Conservation (phyloP, 352 stramenopile species). For the Phytophthora parvispora region DNA sequence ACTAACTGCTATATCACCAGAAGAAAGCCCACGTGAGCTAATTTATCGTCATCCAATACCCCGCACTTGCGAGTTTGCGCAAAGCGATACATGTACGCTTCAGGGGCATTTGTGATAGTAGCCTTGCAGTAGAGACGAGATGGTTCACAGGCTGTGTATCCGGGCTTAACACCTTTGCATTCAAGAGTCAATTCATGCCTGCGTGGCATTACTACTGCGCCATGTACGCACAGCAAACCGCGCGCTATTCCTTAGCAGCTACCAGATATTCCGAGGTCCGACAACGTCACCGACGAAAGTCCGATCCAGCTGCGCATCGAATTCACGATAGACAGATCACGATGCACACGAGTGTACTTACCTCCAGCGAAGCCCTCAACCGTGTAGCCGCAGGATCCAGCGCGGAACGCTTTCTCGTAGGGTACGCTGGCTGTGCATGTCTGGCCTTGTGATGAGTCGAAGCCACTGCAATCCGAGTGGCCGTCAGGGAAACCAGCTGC, state of each 20-base stretch:
- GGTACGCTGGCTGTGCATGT: conserved; percentile 47
- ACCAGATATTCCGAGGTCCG: conserved; percentile 50
- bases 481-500: conserved; percentile 67
- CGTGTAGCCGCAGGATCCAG: conserved; percentile 68
- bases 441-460: conserved; percentile 41
- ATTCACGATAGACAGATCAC: conserved; percentile 74
- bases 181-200: too few species aligned
- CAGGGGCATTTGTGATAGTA: too few species aligned
- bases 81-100: too few species aligned
- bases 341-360: conserved; percentile 80
- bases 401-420: conserved; percentile 61
- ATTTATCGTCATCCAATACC: too few species aligned
- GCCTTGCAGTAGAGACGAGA: too few species aligned
- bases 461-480: conserved; percentile 52
- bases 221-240: too few species aligned
- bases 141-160: too few species aligned
- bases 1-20: too few species aligned
- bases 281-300: conserved; percentile 38
- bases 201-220: background rate
- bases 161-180: too few species aligned
- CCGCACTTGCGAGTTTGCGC: too few species aligned
- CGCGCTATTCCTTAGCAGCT: conserved; percentile 35
- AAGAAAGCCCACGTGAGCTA: too few species aligned
- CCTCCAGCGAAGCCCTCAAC: conserved; percentile 58
- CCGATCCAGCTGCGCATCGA: conserved; percentile 69